Evolutionary conservation across 352 stramenopile genomes (phyloP).

Genomic region (Globisporangium mamillatum): DNA sequence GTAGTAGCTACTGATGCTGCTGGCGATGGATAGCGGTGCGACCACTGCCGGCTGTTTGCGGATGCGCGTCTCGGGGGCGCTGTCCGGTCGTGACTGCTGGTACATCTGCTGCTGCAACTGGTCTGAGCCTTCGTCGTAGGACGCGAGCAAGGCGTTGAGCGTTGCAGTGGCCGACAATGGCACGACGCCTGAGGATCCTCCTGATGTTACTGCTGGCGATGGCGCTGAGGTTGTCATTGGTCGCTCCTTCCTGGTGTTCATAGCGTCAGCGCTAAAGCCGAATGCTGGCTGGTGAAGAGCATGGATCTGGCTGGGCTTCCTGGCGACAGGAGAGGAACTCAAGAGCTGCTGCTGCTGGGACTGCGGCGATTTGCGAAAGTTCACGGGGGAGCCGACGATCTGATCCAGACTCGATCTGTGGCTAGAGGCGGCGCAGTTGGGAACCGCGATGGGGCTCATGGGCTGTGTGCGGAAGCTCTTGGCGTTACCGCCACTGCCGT

Average conservation of each 20-base stretch:
- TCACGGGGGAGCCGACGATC: slow-evolving; percentile 16
- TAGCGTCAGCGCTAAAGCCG: not conserved
- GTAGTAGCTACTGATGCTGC: not conserved
- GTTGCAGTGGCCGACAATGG: slow-evolving; percentile 27
- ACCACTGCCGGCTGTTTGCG: slow-evolving; percentile 4
- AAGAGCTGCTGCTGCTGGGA: not conserved
- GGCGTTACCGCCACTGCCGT: not conserved
- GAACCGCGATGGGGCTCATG: slow-evolving; percentile 1
- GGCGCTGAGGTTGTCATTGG: not conserved
- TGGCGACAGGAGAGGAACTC: not conserved
- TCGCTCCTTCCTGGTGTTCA: not conserved
- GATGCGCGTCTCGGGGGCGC: slow-evolving; percentile 9
- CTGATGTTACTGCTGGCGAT: not conserved
- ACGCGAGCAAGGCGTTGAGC: slow-evolving; percentile 35
- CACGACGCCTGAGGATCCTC: not conserved
- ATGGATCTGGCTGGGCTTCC: slow-evolving; percentile 1
- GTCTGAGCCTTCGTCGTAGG: slow-evolving; percentile 5
- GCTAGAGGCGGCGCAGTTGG: not conserved
- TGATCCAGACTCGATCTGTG: slow-evolving; percentile 1
- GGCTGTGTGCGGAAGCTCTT: not conserved
- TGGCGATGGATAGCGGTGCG: not conserved
- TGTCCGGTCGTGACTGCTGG: slow-evolving; percentile 5
- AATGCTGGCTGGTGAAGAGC: not conserved
- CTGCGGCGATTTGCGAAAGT: slow-evolving; percentile 11
- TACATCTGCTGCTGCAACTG: slow-evolving; percentile 1